phyloP scores from a whole-genome alignment of 2,329 filamentous ascomycete species.

The Thielaviopsis populi region DNA sequence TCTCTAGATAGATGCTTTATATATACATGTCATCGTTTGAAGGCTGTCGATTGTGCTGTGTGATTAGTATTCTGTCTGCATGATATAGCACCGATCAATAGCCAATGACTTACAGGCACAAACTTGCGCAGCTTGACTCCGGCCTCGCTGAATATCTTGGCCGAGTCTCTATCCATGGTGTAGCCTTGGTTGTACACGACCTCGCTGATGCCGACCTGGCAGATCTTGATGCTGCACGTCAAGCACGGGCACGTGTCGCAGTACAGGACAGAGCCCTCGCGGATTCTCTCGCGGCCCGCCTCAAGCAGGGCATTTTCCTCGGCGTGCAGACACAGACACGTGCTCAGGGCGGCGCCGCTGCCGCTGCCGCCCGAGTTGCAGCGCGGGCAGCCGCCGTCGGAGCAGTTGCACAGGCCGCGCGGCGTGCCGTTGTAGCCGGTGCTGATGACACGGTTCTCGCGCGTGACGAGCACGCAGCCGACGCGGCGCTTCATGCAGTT shows the following conservation, averaged over 20 bases:
- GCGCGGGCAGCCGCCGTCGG: conserved; percentile 74
- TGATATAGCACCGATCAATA: neutral
- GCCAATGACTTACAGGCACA: conserved; percentile 52
- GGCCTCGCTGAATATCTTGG: conserved; percentile 66
- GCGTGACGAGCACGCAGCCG: conserved; percentile 74
- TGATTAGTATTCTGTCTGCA: neutral
- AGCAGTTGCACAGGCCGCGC: conserved; percentile 74
- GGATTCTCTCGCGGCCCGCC: conserved; percentile 78
- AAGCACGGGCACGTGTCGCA: conserved; percentile 94
- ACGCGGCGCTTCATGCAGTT: conserved; percentile 99
- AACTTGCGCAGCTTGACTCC: conserved; percentile 81
- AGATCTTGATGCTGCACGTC: conserved; percentile 97
- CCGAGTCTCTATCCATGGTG: conserved; percentile 80
- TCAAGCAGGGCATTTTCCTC: conserved; percentile 95
- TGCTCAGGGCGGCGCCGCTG: conserved; percentile 58
- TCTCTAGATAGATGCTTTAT: conserved; percentile 30
- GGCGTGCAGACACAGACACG: conserved; percentile 91
- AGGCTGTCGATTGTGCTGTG: conserved; percentile 30
- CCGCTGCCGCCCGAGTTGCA: conserved; percentile 60
- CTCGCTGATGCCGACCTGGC: conserved; percentile 87
- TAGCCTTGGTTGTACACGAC: conserved; percentile 91
- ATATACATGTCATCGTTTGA: conserved; percentile 50
- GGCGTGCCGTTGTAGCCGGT: conserved; percentile 99
- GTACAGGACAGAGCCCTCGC: conserved; percentile 70
- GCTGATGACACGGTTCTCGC: conserved; percentile 72